phyloP scores from a whole-genome alignment of 768 basidiomycete species.

The Boletus bicolor region DNA sequence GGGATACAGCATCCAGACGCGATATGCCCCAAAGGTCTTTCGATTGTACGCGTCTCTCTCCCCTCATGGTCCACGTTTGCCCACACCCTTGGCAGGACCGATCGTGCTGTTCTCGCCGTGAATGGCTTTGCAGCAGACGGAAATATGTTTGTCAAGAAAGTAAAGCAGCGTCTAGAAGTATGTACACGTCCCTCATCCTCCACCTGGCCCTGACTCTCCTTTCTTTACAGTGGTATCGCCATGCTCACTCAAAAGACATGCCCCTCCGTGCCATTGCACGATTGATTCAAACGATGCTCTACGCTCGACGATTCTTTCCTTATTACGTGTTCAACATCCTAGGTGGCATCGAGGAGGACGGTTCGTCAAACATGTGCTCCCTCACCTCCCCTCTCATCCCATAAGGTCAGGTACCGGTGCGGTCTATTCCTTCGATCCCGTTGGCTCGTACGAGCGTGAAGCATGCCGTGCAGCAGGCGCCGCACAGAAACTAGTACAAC shows the following conservation, averaged over 20 bases:
- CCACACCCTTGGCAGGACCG: constrained; percentile 55
- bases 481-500: constrained; percentile 91
- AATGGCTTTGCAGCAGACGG: constrained; percentile 98
- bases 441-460: constrained; percentile 97
- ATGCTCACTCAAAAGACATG: constrained; percentile 97
- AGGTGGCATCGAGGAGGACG: constrained; percentile 94
- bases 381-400: constrained; percentile 3
- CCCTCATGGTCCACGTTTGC: too few relatives aligned
- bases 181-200: constrained; percentile 23
- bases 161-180: constrained; percentile 94
- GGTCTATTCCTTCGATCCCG: constrained; percentile 99
- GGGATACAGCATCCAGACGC: constrained; percentile 97
- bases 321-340: constrained; percentile 98
- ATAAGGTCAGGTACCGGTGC: constrained; percentile 74
- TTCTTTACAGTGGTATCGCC: constrained; percentile 82
- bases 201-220: not conserved
- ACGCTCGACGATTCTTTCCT: constrained; percentile 94
- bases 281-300: constrained; percentile 97
- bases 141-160: constrained; percentile 95
- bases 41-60: constrained; percentile 60
- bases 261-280: constrained; percentile 96
- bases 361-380: constrained; percentile 43
- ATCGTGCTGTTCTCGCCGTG: constrained; percentile 89
- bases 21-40: constrained; percentile 96
- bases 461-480: constrained; percentile 95